Evolutionary conservation across 495 filamentous ascomycete species (phyloP).

Genomic region (Penicillium pancosmium): DNA sequence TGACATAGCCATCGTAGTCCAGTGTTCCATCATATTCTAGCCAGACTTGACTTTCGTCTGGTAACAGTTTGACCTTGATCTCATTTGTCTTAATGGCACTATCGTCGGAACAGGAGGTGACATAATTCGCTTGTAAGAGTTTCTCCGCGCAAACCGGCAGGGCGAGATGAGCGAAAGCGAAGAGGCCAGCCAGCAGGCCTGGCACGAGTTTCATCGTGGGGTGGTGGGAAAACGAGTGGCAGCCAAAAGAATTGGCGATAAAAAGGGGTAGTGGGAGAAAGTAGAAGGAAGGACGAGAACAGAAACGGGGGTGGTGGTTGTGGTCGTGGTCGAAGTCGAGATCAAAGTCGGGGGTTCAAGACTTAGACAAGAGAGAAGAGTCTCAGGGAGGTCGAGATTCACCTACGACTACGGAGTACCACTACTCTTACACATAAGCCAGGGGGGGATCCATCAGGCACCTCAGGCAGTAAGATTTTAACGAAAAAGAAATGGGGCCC

Average conservation of each 20-base stretch:
- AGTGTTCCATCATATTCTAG: constrained; percentile 75
- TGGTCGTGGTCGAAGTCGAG: not conserved
- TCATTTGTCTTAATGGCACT: constrained; percentile 68
- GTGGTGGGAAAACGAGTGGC: not conserved
- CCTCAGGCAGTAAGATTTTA: constrained; percentile 6
- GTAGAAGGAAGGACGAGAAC: not conserved
- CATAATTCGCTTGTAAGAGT: constrained; percentile 61
- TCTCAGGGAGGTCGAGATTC: constrained; percentile 4
- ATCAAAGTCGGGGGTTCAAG: not conserved
- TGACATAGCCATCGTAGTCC: constrained; percentile 72
- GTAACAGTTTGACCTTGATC: constrained; percentile 71
- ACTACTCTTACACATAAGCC: not conserved
- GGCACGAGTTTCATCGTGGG: constrained; percentile 18
- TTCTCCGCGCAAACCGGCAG: constrained; percentile 36
- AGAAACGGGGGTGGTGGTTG: not conserved
- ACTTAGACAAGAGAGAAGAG: not conserved
- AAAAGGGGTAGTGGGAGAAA: not conserved
- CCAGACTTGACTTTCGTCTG: constrained; percentile 61
- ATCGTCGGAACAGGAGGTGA: constrained; percentile 68
- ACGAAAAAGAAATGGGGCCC: not conserved
- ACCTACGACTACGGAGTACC: no score
- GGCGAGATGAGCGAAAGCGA: constrained; percentile 46
- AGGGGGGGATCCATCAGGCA: not conserved
- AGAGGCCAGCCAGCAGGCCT: constrained; percentile 20
- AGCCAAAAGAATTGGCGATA: constrained; percentile 4